Percentiles rank a stretch among this genome's conserved stretches.
phyloP scores from a whole-genome alignment of 1,284 basidiomycete genomes.

The Naganishia cerealis region DNA sequence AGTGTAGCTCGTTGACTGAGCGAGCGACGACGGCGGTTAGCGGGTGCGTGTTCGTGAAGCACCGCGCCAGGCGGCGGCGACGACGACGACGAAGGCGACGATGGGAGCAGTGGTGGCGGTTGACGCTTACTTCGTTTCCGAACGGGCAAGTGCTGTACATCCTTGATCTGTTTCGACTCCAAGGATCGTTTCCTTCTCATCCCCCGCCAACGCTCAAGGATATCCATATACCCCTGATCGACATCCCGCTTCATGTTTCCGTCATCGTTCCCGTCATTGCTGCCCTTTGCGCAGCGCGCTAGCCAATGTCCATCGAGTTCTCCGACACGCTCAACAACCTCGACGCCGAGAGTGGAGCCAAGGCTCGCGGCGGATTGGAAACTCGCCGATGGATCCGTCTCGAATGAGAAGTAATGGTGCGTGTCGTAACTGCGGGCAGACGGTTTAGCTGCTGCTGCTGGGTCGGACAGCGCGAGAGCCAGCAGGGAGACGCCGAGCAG shows the following conservation, averaged over 20 bases:
- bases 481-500: slow-evolving; percentile 59
- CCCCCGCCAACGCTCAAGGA: slow-evolving; percentile 50
- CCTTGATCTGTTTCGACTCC: slow-evolving; percentile 6
- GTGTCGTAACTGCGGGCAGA: slow-evolving; percentile 62
- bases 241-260: not conserved
- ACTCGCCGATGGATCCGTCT: slow-evolving; percentile 44
- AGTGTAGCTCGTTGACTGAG: not conserved
- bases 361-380: slow-evolving; percentile 60
- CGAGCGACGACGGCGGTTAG: not conserved
- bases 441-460: slow-evolving; percentile 58
- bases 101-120: slow-evolving; percentile 11
- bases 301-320: slow-evolving; percentile 82
- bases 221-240: slow-evolving; percentile 46
- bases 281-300: slow-evolving; percentile 62
- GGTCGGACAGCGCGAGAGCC: slow-evolving; percentile 69
- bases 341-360: slow-evolving; percentile 64
- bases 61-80: not conserved
- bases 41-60: not conserved
- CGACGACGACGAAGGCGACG: slow-evolving; percentile 63
- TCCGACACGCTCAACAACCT: slow-evolving; percentile 84
- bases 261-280: slow-evolving; percentile 23
- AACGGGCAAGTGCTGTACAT: slow-evolving; percentile 43
- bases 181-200: slow-evolving; percentile 49
- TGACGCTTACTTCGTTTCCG: slow-evolving; percentile 65
- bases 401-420: slow-evolving; percentile 68